These are phyloP conservation scores for Corylus avellana DNA, from an alignment of 306 rosid genomes.

Conservation along the genomic window DNA sequence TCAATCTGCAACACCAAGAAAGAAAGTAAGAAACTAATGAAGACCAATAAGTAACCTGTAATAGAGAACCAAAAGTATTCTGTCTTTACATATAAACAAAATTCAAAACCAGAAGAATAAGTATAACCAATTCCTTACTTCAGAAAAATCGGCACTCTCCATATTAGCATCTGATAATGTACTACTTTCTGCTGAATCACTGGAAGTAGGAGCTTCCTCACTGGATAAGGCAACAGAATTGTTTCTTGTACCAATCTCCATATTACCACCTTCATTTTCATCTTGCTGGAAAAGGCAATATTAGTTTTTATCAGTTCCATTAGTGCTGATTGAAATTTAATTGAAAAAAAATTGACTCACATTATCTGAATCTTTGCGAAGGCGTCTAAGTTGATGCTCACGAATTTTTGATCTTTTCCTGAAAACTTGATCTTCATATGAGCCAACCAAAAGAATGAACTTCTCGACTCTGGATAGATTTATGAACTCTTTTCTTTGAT, in stretches of 20 bases:
- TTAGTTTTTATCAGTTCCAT: background rate
- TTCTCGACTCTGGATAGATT: constrained; percentile 56
- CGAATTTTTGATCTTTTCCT: constrained; percentile 35
- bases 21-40: background rate
- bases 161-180: no score
- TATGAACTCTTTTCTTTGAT: constrained; percentile 30
- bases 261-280: background rate
- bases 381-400: constrained; percentile 22
- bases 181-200: background rate
- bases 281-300: constrained; percentile 14
- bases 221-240: constrained; percentile 12
- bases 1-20: constrained; percentile 31
- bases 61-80: no score
- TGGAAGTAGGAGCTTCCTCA: background rate
- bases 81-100: no score
- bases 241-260: background rate
- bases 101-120: background rate
- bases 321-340: background rate
- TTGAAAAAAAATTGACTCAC: constrained; percentile 37
- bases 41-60: background rate
- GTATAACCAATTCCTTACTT: constrained; percentile 13
- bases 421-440: constrained; percentile 50
- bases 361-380: constrained; percentile 4
- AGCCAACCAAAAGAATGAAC: constrained; percentile 48
- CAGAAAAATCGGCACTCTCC: background rate